Conservation (phyloP, 257 asterid genomes). For the Perilla frutescens region DNA sequence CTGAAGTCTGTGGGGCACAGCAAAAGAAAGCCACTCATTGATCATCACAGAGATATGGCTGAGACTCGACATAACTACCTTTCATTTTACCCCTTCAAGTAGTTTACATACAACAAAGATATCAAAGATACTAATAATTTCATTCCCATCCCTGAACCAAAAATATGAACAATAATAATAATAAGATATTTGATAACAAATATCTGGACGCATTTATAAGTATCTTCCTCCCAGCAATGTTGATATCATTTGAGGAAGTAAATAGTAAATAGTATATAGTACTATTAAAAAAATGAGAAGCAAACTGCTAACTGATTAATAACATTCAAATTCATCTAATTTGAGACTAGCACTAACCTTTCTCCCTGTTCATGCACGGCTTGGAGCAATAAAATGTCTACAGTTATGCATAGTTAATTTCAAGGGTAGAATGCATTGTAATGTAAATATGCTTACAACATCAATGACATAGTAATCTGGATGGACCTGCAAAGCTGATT, state of each 20-base stretch:
- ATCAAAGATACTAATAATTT: not conserved
- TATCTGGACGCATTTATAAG: not conserved
- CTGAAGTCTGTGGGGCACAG: constrained; percentile 43
- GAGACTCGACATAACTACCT: constrained; percentile 15
- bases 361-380: constrained; percentile 13
- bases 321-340: constrained; percentile 22
- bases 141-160: not conserved
- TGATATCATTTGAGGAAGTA: constrained; percentile 21
- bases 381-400: constrained; percentile 2
- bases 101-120: not conserved
- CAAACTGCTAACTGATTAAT: not conserved
- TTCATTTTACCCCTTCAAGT: constrained; percentile 20
- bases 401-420: not conserved
- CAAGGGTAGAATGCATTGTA: not conserved
- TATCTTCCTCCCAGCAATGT: not conserved
- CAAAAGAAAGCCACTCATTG: constrained; percentile 52
- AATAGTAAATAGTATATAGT: not conserved
- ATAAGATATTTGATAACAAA: not conserved
- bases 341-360: constrained; percentile 6
- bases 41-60: constrained; percentile 47
- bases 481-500: constrained; percentile 17
- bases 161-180: not conserved
- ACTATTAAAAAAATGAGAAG: not conserved
- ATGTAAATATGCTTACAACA: constrained; percentile 1
- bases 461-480: not conserved